These are phyloP conservation scores for Epichloe gansuensis DNA, from an alignment of 2,329 filamentous ascomycete genomes.

Conservation along the genomic window DNA sequence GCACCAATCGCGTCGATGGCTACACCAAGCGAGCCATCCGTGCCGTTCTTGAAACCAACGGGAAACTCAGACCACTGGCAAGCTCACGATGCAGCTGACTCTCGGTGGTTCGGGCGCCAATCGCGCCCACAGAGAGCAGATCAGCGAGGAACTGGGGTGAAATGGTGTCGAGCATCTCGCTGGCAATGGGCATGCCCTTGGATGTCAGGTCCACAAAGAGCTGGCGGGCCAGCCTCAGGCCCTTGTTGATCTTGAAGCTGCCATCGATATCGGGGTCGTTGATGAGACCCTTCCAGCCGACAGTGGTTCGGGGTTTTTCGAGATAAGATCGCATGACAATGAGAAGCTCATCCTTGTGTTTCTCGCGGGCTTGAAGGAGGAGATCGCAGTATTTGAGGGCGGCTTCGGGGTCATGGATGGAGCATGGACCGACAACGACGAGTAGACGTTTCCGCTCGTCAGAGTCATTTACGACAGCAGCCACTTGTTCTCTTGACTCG, in stretches of 20 bases:
- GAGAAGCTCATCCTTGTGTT: slow-evolving; percentile 66
- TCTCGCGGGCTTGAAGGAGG: slow-evolving; percentile 64
- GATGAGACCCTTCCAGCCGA: slow-evolving; percentile 98
- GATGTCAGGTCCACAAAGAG: slow-evolving; percentile 84
- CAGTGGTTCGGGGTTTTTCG: slow-evolving; percentile 95
- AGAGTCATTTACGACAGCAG: slow-evolving; percentile 64
- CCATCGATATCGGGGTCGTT: slow-evolving; percentile 98
- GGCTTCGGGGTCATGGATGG: slow-evolving; percentile 82
- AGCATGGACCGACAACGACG: slow-evolving; percentile 91
- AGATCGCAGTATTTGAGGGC: slow-evolving; percentile 81
- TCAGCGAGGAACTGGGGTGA: slow-evolving; percentile 96
- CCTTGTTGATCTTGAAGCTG: slow-evolving; percentile 98
- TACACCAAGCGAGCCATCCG: slow-evolving; percentile 80
- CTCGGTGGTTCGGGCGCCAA: slow-evolving; percentile 92
- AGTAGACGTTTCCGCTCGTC: slow-evolving; percentile 75
- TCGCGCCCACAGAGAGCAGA: slow-evolving; percentile 86
- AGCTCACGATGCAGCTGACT: slow-evolving; percentile 94
- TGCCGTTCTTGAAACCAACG: slow-evolving; percentile 99
- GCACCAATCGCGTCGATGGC: slow-evolving; percentile 94
- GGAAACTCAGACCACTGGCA: slow-evolving; percentile 89
- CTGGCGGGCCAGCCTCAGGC: slow-evolving; percentile 79
- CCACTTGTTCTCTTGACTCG: slow-evolving; percentile 54
- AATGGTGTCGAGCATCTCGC: slow-evolving; percentile 98
- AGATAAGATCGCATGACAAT: slow-evolving; percentile 98
- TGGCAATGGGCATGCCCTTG: slow-evolving; percentile 85